phyloP scores from a whole-genome alignment of 441 rosid species.

The Populus hybrid region DNA sequence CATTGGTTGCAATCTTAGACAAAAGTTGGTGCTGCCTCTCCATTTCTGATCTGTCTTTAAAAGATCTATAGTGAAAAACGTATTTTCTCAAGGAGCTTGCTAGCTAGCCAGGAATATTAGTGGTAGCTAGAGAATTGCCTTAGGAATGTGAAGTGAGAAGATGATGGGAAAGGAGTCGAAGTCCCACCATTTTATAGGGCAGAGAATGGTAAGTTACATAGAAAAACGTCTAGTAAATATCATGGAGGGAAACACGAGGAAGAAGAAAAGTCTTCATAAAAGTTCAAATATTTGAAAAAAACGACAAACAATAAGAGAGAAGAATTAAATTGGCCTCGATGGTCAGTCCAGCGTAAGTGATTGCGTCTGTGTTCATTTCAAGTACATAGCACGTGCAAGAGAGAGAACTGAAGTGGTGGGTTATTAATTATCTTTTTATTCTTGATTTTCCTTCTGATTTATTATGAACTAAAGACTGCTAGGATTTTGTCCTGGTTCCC shows the following conservation, averaged over 20 bases:
- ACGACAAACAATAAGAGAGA: neutral
- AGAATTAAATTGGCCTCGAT: neutral
- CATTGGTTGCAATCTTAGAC: constrained; percentile 67
- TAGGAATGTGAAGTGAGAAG: neutral
- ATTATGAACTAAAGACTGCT: neutral
- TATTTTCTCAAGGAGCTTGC: neutral
- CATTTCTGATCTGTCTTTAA: neutral
- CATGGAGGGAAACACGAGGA: neutral
- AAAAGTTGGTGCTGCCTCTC: constrained; percentile 25
- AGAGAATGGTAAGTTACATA: neutral
- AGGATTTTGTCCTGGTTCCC: too few species aligned
- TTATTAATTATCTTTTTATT: neutral
- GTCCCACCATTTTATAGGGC: neutral
- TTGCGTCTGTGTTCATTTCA: constrained; percentile 14
- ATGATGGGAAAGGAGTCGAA: neutral
- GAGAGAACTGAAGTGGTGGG: too few species aligned
- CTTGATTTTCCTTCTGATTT: neutral
- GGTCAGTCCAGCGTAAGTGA: constrained; percentile 17
- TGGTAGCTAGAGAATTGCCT: neutral
- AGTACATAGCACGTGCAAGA: constrained; percentile 3
- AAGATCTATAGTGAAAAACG: neutral
- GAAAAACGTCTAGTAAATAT: neutral
- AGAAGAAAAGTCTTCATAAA: constrained; percentile 5
- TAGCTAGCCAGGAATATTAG: neutral
- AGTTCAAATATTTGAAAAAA: constrained; percentile 4